Evolutionary conservation across 2,329 filamentous ascomycete genomes (phyloP).

Genomic region (Xylariaceae sp.): DNA sequence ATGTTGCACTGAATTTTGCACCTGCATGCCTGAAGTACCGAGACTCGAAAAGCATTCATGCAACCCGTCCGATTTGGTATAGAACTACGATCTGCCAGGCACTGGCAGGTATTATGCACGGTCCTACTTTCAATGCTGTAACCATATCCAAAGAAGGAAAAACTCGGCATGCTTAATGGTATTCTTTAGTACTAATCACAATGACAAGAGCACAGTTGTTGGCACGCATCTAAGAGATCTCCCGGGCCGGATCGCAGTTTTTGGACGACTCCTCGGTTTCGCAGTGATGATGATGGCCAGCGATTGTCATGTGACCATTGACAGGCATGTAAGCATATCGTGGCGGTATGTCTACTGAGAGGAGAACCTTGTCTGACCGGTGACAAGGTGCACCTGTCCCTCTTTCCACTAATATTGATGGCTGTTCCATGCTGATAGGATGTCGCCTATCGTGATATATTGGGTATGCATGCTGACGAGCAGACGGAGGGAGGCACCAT

Average conservation of each 20-base stretch:
- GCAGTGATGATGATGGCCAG: slow-evolving; percentile 19
- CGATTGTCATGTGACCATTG: slow-evolving; percentile 27
- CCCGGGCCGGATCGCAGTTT: slow-evolving; percentile 15
- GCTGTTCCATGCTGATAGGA: slow-evolving; percentile 26
- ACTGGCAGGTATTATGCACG: slow-evolving; percentile 10
- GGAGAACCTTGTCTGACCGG: slow-evolving; percentile 20
- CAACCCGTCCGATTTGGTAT: slow-evolving; percentile 1
- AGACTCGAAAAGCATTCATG: neutral
- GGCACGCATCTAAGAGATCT: neutral
- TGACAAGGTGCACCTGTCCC: slow-evolving; percentile 22
- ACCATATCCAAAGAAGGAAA: neutral
- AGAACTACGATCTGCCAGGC: slow-evolving; percentile 4
- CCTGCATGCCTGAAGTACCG: slow-evolving; percentile 7
- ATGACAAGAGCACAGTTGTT: slow-evolving; percentile 4
- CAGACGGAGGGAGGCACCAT: neutral
- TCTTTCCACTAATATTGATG: slow-evolving; percentile 12
- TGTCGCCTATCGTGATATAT: slow-evolving; percentile 27
- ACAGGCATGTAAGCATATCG: slow-evolving; percentile 27
- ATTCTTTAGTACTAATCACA: neutral
- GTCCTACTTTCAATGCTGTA: neutral
- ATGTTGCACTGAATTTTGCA: neutral
- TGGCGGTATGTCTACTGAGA: slow-evolving; percentile 25
- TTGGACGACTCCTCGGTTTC: slow-evolving; percentile 13
- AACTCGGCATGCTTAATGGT: slow-evolving; percentile 1
- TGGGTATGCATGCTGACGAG: slow-evolving; percentile 27